A percentile compares a stretch with the other conserved stretches of the same genome.
Conservation (phyloP, 2,329 filamentous ascomycete species). For the Orbilia ellipsospora region DNA sequence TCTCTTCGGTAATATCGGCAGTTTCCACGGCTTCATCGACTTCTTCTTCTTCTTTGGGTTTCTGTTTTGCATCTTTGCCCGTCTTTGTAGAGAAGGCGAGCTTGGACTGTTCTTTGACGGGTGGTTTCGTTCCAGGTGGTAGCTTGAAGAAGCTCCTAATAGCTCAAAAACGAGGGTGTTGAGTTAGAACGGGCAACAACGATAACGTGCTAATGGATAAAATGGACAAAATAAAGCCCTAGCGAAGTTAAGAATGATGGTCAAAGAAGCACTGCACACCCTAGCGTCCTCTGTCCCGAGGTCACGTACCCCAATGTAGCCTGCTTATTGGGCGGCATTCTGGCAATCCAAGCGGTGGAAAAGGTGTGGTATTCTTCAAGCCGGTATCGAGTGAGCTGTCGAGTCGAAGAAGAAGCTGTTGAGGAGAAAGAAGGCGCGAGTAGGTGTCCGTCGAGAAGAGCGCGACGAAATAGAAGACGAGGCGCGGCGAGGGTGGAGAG, state of each 20-base stretch:
- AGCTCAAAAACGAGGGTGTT: neutral
- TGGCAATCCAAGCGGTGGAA: conserved; percentile 11
- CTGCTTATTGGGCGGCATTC: conserved; percentile 57
- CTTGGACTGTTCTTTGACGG: conserved; percentile 56
- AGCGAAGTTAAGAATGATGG: neutral
- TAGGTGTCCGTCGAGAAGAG: conserved; percentile 9
- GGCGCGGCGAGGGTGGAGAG: conserved; percentile 26
- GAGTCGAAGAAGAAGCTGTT: neutral
- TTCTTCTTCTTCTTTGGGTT: conserved; percentile 38
- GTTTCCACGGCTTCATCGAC: conserved; percentile 14
- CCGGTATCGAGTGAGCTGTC: conserved; percentile 12
- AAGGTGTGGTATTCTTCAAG: neutral
- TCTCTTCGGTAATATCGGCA: conserved; percentile 22
- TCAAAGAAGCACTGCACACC: conserved; percentile 48
- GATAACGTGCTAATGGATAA: neutral
- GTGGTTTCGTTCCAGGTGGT: conserved; percentile 57
- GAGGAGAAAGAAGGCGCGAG: conserved; percentile 22
- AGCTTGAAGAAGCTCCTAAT: conserved; percentile 58
- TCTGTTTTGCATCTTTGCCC: too few species aligned
- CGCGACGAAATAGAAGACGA: neutral
- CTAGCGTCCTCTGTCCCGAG: conserved; percentile 56
- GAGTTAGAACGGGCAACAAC: too few species aligned
- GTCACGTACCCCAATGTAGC: conserved; percentile 59
- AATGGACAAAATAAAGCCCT: neutral
- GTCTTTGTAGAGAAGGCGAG: conserved; percentile 38